Evolutionary conservation across 2,329 filamentous ascomycete species (phyloP), one percentile per base, ranked within the genome.

Genomic region (Stylonectria norvegica): DNA sequence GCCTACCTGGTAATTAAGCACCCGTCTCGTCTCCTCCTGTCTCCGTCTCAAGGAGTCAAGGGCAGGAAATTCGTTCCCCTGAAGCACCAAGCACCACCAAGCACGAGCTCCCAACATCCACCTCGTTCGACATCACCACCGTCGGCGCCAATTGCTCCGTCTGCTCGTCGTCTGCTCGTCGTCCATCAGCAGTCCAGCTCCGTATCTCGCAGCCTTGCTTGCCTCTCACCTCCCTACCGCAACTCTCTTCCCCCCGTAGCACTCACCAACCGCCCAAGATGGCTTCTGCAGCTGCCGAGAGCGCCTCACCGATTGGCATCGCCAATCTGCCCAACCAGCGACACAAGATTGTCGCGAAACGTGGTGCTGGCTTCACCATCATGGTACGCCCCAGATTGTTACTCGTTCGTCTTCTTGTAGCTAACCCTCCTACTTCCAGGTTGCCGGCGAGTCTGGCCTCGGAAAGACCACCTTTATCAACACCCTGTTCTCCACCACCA

Each of bases 381-480:
- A 98, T 98, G 93, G 93, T 96, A 75, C 49, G 76, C 47, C 41
- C 5, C 8, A 11, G 5, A 9, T 12, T 11, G 19, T 22, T 14
- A 20, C 20, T 23, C 34, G 11, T 16, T 20, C 29, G 47, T 9
- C 25, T 10, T n/a, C 14, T 32, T 40, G 7, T 43, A 19, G 36
- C 48, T 44, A 42, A 48, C 47, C 39, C 27, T 18, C 45, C 47
- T 30, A 32, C 42, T 32, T 46, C 34, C 61, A 95, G 89, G 89
- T 97, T 72, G 93, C 93, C 74, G 91, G 91, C 75, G 91, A 98
- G 76, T 97, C 93, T 56, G 91, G 91, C 64, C 75, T 97, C 58
- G 93, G 93, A 76, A 98, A 98, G 82, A 98, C 94, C 18, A 98
- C 93, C 61, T 98, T 98, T 74, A 97, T 98, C 83, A 98, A 98